Evolutionary conservation across 2,329 filamentous ascomycete species (phyloP), one percentile per base, ranked within the genome.

Genomic region (Neopestalotiopsis clavispora): DNA sequence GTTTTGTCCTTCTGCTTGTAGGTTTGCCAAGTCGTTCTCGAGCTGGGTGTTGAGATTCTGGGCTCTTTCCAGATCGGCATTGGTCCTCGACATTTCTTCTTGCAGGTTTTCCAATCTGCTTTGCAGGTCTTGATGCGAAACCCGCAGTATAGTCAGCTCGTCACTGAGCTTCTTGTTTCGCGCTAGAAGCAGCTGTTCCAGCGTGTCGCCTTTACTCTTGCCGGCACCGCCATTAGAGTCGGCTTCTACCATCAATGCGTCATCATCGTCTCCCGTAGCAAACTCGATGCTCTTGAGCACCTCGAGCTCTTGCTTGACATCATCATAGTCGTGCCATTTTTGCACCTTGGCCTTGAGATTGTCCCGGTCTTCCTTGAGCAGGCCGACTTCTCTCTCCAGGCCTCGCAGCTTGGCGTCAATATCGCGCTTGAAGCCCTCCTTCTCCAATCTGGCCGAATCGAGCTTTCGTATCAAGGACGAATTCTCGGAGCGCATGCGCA

Each of bases 231-330:
- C 87, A 73, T 90, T 89, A 13, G 84, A 78, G 28, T 77, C 75
- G 52, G 77, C 77, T 20, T 74, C 69, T 52, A 83, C 82, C 17
- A 84, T 84, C 38, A 81, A 77, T 9, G 85, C 83, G 1, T 92
- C 90, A 61, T 95, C 93, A 70, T 97, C 94, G 71, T 95, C 93
- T 7, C 94, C 95, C 0, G 94, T 95, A 1, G 95, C 93, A 75
- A 99, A 97, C 78, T 99, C 96, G 74, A 99, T 98, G 73, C 95
- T 97, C 88, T 97, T 97, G 70, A 99, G 88, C 70, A 98, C 95
- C 76, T 98, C 95, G 3, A 99, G 86, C 80, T 99, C 97, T 72
- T 97, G 93, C 81, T 96, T 98, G 62, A 99, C 90, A 69, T 98
- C 95, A 42, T 98, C 95, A 78, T 99, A 99, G 79, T 99, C 96